phyloP scores from a whole-genome alignment of 164 flowering plant species.

The Umbilicus rupestris region DNA sequence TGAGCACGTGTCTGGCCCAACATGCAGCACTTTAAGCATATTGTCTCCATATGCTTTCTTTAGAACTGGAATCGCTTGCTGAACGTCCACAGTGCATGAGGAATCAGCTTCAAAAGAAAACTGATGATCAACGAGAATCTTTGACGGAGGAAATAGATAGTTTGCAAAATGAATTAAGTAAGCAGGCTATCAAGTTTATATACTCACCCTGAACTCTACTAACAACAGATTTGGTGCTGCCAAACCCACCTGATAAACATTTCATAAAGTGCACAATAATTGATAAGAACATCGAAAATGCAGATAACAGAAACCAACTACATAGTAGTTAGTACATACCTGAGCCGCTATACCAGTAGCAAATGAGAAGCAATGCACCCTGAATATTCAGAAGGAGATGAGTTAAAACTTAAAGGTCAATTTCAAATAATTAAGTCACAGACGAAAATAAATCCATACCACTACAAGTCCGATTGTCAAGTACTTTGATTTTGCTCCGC shows the following conservation, averaged over 20 bases:
- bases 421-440: neutral
- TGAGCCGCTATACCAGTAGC: constrained; percentile 8
- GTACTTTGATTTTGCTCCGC: neutral
- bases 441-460: neutral
- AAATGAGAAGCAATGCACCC: constrained; percentile 10
- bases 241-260: constrained; percentile 27
- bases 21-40: constrained; percentile 83
- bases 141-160: neutral
- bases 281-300: neutral
- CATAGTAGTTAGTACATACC: no score
- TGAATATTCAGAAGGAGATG: neutral
- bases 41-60: constrained; percentile 75
- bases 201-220: constrained; percentile 35
- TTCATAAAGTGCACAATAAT: neutral
- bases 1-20: constrained; percentile 90
- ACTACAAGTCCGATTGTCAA: constrained; percentile 7
- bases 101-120: constrained; percentile 40
- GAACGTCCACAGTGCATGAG: constrained; percentile 65
- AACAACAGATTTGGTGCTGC: constrained; percentile 26
- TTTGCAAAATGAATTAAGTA: neutral
- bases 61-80: constrained; percentile 57
- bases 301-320: neutral
- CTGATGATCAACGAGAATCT: neutral
- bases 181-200: neutral
- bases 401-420: neutral